Evolutionary conservation across 2,329 filamentous ascomycete species (phyloP), one percentile per base, ranked within the genome.

Genomic region (Pseudogymnoascus verrucosus): DNA sequence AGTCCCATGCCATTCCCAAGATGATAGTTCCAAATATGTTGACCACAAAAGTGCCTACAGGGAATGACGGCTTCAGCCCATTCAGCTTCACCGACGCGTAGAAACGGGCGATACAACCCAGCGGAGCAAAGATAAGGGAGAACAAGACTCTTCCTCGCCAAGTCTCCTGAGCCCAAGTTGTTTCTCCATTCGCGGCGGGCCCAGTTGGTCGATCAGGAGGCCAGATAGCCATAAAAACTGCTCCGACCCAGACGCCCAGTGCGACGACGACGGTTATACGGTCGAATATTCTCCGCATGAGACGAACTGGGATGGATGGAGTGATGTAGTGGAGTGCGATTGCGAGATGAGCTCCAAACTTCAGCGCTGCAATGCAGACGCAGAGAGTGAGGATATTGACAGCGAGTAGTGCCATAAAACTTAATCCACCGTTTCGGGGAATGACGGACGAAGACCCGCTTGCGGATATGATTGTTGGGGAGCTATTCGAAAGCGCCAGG

Each of bases 61-160:
- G 93, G 68, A 97, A 97, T 0, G 81, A 77, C 0, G 85, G 74
- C 0, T 85, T 68, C 19, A 84, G 79, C 0, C 82, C 78, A 70
- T 97, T 97, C n/a, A 96, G 81, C 23, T 78, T 74, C 5, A 89
- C 72, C 0, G 89, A 89, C 1, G 84, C 75, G 72, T 91, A 93
- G 77, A 90, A 96, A 3, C 93, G 84, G 0, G 82, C 72, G 0
- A 96, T 76, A 68, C 89, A 93, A 0, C 93, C 93, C 0, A 91
- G 68, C 0, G 93, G 93, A 0, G 91, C 89, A 70, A 97, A 95
- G 1, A 92, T 86, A 26, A 95, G 79, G 0, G 91, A 84, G 69
- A 96, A 93, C 0, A 90, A 77, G 0, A 84, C 89, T 57, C 87
- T 78, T 1, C 89, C 88, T 40, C 93, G 89, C 93, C 92, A 96